Base-by-base conservation (phyloP, 129 eudicot species). In the Tanacetum coccineum region DNA sequence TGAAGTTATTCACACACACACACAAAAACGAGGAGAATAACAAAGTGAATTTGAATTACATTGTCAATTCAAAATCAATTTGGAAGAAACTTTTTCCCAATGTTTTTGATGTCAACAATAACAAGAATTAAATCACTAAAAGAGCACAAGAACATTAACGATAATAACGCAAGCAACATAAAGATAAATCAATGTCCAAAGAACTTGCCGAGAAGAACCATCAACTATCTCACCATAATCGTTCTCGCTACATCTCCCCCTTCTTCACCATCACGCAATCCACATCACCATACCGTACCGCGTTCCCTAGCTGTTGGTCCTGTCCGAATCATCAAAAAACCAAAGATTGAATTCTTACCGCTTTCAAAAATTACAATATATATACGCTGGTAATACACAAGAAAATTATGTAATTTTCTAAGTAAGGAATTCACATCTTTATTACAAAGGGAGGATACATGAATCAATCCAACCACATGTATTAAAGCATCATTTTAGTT, bases 301-400 rank as follows among this genome's bases (percentile, higher is more conserved):
- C 72, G n/a, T 88, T 88, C 13, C 95, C 93, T 64, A 85, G 75
- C 70, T 88, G 76, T 85, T 81, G 40, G 89, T 59, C 85, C 96
- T 91, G 80, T n/a, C 25, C 70, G 49, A n/a, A 64, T 19, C 72
- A 76, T 7, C 39, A n/a, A 70, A 76, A 45, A 14, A 9, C 9
- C 48, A 7, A 75, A 6, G 12, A 7, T 77, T 48, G 0, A 7
- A 9, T 46, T 70, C 48, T 68, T 2, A 47, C n/a, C 13, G 9
- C 42, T n/a, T 52, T 53, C 14, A 15, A 13, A 36, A 18, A 13
- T n/a, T 21, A 19, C 19, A 19, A 13, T 6, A 42, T 3, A n/a
- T 26, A 3, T 26, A 26, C 30, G 4, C 4, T 3, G n/a, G 30
- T 26, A 26, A 26, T 26, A 26, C 39, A 32, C 8, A 32, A 32